Evolutionary conservation across 768 basidiomycete species (phyloP), one percentile per base, ranked within the genome.

Genomic region (Xanthoconium purpureum): DNA sequence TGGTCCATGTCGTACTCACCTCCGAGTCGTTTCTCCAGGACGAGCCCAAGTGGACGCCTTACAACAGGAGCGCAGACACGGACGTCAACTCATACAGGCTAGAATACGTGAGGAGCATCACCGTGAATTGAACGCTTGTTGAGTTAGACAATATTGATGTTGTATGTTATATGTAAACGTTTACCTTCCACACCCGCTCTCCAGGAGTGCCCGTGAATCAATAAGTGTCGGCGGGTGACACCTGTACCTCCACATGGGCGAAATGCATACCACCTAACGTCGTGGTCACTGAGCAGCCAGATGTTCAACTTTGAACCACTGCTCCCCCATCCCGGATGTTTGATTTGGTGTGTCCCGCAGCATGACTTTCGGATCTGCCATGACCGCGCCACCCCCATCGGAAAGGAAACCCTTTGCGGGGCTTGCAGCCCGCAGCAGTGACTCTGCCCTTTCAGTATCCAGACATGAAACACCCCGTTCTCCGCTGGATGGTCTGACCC

Each of bases 31-130:
- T 28, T 37, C 11, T 8, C 8, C 68, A 95, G 91, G 92, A 95
- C 55, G 91, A 93, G 64, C 93, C 92, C 14, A 94, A 92, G 70
- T 97, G 94, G 94, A 77, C 82, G 1, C 89, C 93, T 0, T 74
- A 91, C 69, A 85, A 88, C 65, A 82, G 92, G 18, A 75, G 78
- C 44, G 54, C 64, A 1, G 77, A 76, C 20, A 88, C 88, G 0
- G 92, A 94, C 39, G 63, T 48, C 20, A 92, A 91, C 66, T 75
- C 77, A 6, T 80, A 80, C 72, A 77, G 92, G 17, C 28, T 82
- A 10, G 75, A 79, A 11, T 93, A 94, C 64, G 68, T 91, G 55
- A 73, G 77, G 61, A 75, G 63, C 46, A 72, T 88, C 24, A 65
- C 75, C 32, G 75, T 81, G 18, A 64, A 61, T 20, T 50, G 33